Percentiles rank a stretch among this genome's conserved stretches.
Evolutionary conservation across 345 rosid species (phyloP).

Genomic region (Camelina sativa): DNA sequence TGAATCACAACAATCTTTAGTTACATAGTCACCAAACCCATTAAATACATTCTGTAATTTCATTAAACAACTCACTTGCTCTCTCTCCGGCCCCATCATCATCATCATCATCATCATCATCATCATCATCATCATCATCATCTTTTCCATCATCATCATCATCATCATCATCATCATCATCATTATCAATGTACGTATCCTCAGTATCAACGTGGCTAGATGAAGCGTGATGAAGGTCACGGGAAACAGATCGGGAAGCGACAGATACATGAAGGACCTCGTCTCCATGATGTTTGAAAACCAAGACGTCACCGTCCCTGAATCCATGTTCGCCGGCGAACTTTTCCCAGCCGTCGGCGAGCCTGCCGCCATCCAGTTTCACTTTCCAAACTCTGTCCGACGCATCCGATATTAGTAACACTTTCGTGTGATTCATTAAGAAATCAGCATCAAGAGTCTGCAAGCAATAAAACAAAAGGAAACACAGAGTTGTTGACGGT

Average conservation of each 20-base stretch:
- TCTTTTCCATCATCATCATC: not conserved
- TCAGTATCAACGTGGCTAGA: not conserved
- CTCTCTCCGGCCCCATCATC: not conserved
- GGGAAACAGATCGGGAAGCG: not conserved
- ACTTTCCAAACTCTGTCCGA: constrained; percentile 31
- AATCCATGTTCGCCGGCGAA: constrained; percentile 22
- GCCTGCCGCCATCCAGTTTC: constrained; percentile 12
- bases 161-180: not conserved
- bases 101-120: not conserved
- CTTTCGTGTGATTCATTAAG: constrained; percentile 26
- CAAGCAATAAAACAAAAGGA: constrained; percentile 10
- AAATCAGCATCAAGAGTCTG: constrained; percentile 33
- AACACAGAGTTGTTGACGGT: not conserved
- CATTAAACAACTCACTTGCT: constrained; percentile 19
- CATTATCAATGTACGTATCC: not conserved
- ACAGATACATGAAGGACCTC: constrained; percentile 35
- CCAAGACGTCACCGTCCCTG: constrained; percentile 29
- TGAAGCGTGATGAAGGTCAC: constrained; percentile 7
- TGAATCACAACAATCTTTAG: constrained; percentile 32
- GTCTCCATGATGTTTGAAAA: constrained; percentile 35
- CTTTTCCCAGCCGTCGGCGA: constrained; percentile 39
- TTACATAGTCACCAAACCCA: not conserved
- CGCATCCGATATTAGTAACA: constrained; percentile 20
- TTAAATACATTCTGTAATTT: not conserved
- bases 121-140: not conserved